Evolutionary conservation across 1,284 basidiomycete genomes (phyloP), one percentile per base, ranked within the genome.

Genomic region (Thecaphora thlaspeos): DNA sequence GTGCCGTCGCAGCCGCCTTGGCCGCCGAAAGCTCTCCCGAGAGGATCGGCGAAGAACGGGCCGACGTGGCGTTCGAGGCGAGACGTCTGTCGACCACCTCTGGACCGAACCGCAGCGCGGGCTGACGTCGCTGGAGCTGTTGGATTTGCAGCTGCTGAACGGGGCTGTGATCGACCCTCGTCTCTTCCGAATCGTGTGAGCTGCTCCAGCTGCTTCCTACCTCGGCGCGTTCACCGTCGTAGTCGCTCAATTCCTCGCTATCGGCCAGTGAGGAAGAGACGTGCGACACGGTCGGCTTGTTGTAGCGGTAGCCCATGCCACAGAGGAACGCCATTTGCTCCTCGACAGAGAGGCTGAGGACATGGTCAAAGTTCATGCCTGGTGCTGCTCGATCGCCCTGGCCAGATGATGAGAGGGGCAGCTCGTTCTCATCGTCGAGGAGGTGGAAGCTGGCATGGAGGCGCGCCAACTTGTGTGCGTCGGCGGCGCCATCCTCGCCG

Each of bases 241-340:
- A 41, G 11, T 41, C 40, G 40, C 22, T 21, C 8, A 15, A 7
- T 9, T 19, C 18, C 17, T 17, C 36, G 36, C 14, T 37, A 7
- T 17, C 36, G 17, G 18, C 17, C 7, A 15, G 17, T 11, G 26
- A n/a, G n/a, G n/a, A 28, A 28, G 26, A 11, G 26, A 28, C 26
- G 7, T 7, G 26, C 11, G 26, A 28, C 5, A 11, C 36, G 17
- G 36, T 19, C 8, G 36, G 17, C 30, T 36, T 47, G 4, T 40
- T 21, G 21, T 48, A 61, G 8, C 61, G 19, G 32, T 65, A 65
- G 1, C 61, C 57, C 2, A 65, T 21, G 4, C 61, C 61, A 24
- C 57, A 65, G 8, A 65, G 57, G 24, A 61, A 65, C 0, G 57
- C 61, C 61, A 61, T 58, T 43, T 57, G 52, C 38, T 61, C 61